Evolutionary conservation across 495 filamentous ascomycete species (phyloP), one percentile per base, ranked within the genome.

Genomic region (Xylaria intraflava): DNA sequence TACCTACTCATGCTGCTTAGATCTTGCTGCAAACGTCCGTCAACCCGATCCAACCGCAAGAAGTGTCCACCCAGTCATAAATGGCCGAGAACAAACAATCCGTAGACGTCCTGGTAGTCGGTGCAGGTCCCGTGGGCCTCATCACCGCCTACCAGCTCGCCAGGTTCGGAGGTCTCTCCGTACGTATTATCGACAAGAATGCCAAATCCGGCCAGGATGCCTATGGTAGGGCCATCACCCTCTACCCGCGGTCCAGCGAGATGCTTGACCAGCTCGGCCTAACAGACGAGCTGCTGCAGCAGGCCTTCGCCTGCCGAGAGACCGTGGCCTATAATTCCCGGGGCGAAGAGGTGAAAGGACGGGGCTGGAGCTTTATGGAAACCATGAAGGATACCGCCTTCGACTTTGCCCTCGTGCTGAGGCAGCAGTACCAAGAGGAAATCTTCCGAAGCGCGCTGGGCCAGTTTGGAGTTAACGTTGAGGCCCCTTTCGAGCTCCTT

Each of bases 121-220:
- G 84, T 8, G 82, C 83, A n/a, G 83, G 83, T n/a, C 83, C 84
- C 0, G 77, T 83, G 0, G 83, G 78, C 42, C 71, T 87, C 8
- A 84, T 84, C 77, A 75, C 76, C 23, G 81, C 84, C 0, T 71
- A 76, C 38, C 87, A 83, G 78, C 76, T 86, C 65, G 75, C 83
- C 11, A 74, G 74, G 39, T 82, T 70, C 54, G 82, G 81, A 4
- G 71, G 62, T 5, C 59, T 72, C 12, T 69, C 71, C 11, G 72
- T 72, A 19, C 69, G 73, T 26, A 69, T 76, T 58, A 51, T 76
- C 22, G 72, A 76, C 53, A 62, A 67, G 38, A 49, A 75, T 29
- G 45, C 65, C 43, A 63, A 55, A 26, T 55, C 62, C 8, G 54
- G 48, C 10, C 69, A 73, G 29, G 69, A 66, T 22, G 56, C 67